A percentile compares a stretch with the other conserved stretches of the same genome.
Evolutionary conservation across 345 rosid genomes (phyloP).

Genomic region (Salix brachista): DNA sequence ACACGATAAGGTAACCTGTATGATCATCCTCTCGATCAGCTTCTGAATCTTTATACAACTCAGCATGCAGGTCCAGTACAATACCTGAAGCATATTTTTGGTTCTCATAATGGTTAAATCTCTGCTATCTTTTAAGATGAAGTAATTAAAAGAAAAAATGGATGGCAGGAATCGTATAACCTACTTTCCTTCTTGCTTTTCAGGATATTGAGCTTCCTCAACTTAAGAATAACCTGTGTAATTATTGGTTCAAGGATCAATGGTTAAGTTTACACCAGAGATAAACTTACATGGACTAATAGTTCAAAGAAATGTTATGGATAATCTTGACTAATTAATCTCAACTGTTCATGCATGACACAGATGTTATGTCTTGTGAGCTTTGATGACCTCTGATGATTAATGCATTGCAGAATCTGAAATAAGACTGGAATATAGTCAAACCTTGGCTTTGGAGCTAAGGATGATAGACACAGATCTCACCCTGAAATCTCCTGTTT

Average conservation of each 20-base stretch:
- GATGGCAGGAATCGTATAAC: constrained; percentile 12
- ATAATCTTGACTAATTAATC: no score
- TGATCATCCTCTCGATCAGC: not conserved
- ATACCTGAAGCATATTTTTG: constrained; percentile 39
- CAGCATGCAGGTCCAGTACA: constrained; percentile 60
- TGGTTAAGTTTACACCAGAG: not conserved
- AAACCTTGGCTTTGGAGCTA: constrained; percentile 60
- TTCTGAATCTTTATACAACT: constrained; percentile 15
- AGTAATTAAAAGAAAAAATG: not conserved
- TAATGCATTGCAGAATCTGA: not conserved
- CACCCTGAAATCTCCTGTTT: constrained; percentile 64
- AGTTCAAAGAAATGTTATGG: no score
- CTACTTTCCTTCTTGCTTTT: constrained; percentile 70
- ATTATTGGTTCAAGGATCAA: not conserved
- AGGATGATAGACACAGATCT: constrained; percentile 59
- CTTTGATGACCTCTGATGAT: not conserved
- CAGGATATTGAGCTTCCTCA: constrained; percentile 58
- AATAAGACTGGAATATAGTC: not conserved
- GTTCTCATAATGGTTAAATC: not conserved
- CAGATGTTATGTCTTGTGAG: no score
- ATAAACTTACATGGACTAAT: no score
- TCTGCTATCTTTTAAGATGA: not conserved
- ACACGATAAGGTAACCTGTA: constrained; percentile 55
- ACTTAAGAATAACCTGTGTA: constrained; percentile 61
- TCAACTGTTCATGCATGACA: no score